Evolutionary conservation across 768 basidiomycete species (phyloP).

Genomic region (Tylopilus subfusipes): DNA sequence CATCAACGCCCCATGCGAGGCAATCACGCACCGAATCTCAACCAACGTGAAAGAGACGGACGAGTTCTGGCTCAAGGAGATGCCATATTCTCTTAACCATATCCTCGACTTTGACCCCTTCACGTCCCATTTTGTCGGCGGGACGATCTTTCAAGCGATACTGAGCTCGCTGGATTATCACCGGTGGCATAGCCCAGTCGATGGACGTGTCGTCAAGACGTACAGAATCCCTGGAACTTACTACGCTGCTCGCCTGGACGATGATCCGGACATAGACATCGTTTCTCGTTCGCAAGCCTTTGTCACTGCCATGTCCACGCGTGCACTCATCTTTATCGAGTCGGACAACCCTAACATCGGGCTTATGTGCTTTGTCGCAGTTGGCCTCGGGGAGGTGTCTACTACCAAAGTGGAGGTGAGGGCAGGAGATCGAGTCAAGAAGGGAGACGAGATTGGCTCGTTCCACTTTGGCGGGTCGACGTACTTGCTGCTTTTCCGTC

Average conservation of each 20-base stretch:
- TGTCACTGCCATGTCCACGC: slow-evolving; percentile 47
- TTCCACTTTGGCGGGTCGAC: slow-evolving; percentile 60
- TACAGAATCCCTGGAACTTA: not conserved
- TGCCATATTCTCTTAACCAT: not conserved
- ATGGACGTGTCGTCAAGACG: not conserved
- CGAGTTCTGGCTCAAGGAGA: not conserved
- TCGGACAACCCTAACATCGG: slow-evolving; percentile 53
- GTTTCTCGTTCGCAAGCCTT: slow-evolving; percentile 31
- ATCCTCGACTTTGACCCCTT: not conserved
- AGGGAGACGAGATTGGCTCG: slow-evolving; percentile 56
- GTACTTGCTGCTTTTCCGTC: slow-evolving; percentile 44
- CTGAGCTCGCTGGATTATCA: not conserved
- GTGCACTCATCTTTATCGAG: slow-evolving; percentile 57
- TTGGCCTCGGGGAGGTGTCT: slow-evolving; percentile 64
- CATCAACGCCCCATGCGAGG: not conserved
- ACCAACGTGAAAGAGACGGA: not conserved
- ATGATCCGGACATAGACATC: slow-evolving; percentile 17
- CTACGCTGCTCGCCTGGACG: not conserved
- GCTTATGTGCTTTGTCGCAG: slow-evolving; percentile 53
- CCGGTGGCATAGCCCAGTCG: not conserved
- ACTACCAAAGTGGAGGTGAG: slow-evolving; percentile 51
- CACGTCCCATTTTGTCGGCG: not conserved
- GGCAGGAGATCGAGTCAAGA: slow-evolving; percentile 42
- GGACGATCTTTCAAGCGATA: not conserved
- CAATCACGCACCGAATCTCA: not conserved